Evolutionary conservation across 495 filamentous ascomycete species (phyloP), one percentile per base, ranked within the genome.

Genomic region (Cladorrhinum samala): DNA sequence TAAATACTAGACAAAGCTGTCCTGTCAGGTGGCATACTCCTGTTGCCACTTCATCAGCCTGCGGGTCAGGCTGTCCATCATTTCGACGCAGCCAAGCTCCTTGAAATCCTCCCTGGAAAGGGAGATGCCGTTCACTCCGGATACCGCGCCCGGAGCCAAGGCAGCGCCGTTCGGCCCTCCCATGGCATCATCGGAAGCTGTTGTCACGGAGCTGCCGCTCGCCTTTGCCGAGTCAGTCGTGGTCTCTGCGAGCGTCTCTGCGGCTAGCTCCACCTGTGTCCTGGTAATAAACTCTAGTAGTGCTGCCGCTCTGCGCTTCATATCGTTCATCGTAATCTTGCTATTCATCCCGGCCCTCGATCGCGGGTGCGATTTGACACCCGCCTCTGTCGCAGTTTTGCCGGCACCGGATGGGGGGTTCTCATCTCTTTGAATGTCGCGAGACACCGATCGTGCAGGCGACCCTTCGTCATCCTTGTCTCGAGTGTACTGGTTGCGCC

Each of bases 251-350:
- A 50, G 25, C 11, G 58, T 46, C 38, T 82, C 78, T 25, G 71
- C 82, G 0, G 89, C 91, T 73, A 96, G 81, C 64, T 98, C 93
- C 11, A 95, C 77, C 61, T 96, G 92, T 57, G 89, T 92, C 42
- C 88, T 82, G 7, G 87, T 84, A 59, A 98, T 96, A 67, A 88
- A 96, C 39, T 95, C 90, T 14, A 94, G 74, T 50, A 98, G 92
- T 13, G 77, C 84, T 2, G 84, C 82, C 2, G 91, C 91, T 7
- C 88, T 82, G 54, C 87, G 80, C 69, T 89, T 90, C 87, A 96
- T 93, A 57, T 96, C 91, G 53, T 84, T 86, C 83, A 96, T 87
- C 23, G 81, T 92, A 45, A 91, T 83, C 65, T 86, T 89, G 58
- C 81, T 84, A 17, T 44, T 68, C 66, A 76, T 71, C 17, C 68